Base-by-base conservation (phyloP, 805 yeast genomes). In the Barnettozyma pratensis region DNA sequence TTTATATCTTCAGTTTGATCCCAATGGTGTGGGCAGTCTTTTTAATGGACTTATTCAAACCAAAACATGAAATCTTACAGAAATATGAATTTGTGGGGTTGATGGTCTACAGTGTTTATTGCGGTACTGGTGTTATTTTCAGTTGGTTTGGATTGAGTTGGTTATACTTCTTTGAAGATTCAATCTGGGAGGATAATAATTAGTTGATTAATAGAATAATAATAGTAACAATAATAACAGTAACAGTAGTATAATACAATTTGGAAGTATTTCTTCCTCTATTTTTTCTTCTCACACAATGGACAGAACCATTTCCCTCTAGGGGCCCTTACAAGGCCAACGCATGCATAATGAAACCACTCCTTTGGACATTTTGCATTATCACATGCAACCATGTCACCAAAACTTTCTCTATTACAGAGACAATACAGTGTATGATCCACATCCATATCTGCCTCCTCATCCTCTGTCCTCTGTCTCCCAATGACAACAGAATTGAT, bases 351-450 rank as follows among this genome's bases (percentile, higher is more conserved):
- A 66, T 87, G 95, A 61, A 83, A 87, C 95, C 94, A 86, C 59
- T 83, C 89, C 36, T 67, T 73, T 50, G 78, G 71, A 67, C 97
- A 91, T 36, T 78, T 74, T 3, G 74, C 74, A 56, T 87, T 80
- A 63, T 91, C 97, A 66, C 98, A 92, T 0, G 92, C 96, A 53
- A 92, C 77, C 98, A 92, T 92, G 45, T 78, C 79, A 1, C 97
- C 97, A 47, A 60, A 67, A 6, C 79, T 72, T 1, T 67, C 69
- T 5, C 67, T 65, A 5, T 69, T 62, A 51, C 86, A 80, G 11
- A 68, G 45, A 53, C 85, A 80, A 54, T 76, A 80, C 1, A 57
- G 43, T 12, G 45, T 55, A 7, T 52, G 52, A 9, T 54, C 60
- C n/a, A 49, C 59, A 3, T 52, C 57, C 11, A 31, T 8, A 4